Base-by-base conservation (phyloP, 2,329 filamentous ascomycete genomes). In the Alternaria alternata region DNA sequence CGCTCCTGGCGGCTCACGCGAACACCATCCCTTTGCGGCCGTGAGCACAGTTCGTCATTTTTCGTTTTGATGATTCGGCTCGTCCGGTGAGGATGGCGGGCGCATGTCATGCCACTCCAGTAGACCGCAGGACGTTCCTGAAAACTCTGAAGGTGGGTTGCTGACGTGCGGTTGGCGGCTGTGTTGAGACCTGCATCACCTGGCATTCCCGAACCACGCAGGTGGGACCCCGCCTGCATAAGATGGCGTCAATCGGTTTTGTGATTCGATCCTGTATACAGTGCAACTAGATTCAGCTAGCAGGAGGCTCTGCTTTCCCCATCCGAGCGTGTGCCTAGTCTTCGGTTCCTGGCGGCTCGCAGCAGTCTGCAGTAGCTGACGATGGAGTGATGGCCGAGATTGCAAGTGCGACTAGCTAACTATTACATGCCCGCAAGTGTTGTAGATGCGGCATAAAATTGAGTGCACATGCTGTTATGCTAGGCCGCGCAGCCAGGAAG, bases 281-380 rank as follows among this genome's bases (percentile, higher is more conserved):
- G 65, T 54, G 63, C 59, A 59, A 60, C 57, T 51, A 51, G 49
- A 62, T 56, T 52, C 43, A 62, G 55, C 52, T 68, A 70, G 65
- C 42, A 69, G 52, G 73, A 73, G 72, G 75, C 72, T 75, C 71
- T 72, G 72, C 61, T 57, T 73, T 72, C 73, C 70, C 73, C 73
- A 74, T 74, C 68, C 68, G 70, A 76, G 71, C 73, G 72, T 64
- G 54, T 61, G 53, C 54, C 64, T 64, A 55, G 63, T 61, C 49
- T 58, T 44, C 39, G 61, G 70, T 72, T 65, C 72, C 70, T 72
- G 69, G 54, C 62, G 48, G 59, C 58, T 48, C 64, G 65, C 66
- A 68, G 61, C 30, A 51, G 54, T 62, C 24, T 47, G 46, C 55
- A 54, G 44, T 39, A 54, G 54, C 24, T 44, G 51, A 43, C 32